phyloP scores from a whole-genome alignment of 2,329 filamentous ascomycete genomes.

The Monosporascus sp. region DNA sequence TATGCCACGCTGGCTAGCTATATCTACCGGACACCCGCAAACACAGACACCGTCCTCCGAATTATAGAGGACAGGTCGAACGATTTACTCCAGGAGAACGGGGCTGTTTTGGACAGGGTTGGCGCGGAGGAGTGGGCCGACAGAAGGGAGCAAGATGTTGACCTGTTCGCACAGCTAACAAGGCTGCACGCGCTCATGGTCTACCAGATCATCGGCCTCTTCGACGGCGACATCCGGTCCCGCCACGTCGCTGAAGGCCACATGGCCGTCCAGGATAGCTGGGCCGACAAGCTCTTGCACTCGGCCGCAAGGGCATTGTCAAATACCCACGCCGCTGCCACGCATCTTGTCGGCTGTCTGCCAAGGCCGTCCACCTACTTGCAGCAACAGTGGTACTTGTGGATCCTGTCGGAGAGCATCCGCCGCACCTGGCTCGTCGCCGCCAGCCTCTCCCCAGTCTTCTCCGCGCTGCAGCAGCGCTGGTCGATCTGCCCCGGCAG shows the following conservation, averaged over 20 bases:
- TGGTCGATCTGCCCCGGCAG: constrained; percentile 18
- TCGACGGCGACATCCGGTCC: constrained; percentile 20
- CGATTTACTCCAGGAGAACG: background rate
- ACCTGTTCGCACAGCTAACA: constrained; percentile 5
- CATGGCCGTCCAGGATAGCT: constrained; percentile 16
- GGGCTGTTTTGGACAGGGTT: background rate
- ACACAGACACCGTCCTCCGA: constrained; percentile 7
- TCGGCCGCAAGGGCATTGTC: too few species aligned
- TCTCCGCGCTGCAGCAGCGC: background rate
- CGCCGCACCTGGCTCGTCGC: constrained; percentile 23
- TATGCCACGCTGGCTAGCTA: constrained; percentile 21
- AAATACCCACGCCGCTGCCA: too few species aligned
- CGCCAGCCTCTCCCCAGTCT: constrained; percentile 12
- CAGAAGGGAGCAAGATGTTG: background rate
- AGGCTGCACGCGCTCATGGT: constrained; percentile 19
- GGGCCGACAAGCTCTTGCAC: constrained; percentile 10
- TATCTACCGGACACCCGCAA: constrained; percentile 9
- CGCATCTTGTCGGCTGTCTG: too few species aligned
- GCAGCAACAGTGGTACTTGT: constrained; percentile 15
- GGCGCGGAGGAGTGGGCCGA: too few species aligned
- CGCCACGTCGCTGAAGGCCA: constrained; percentile 17
- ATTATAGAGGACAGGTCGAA: too few species aligned
- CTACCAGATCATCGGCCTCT: constrained; percentile 24
- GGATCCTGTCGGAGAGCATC: constrained; percentile 29
- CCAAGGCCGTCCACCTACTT: background rate